Conservation (phyloP, 805 yeast genomes). For the Pichia deserticola region DNA sequence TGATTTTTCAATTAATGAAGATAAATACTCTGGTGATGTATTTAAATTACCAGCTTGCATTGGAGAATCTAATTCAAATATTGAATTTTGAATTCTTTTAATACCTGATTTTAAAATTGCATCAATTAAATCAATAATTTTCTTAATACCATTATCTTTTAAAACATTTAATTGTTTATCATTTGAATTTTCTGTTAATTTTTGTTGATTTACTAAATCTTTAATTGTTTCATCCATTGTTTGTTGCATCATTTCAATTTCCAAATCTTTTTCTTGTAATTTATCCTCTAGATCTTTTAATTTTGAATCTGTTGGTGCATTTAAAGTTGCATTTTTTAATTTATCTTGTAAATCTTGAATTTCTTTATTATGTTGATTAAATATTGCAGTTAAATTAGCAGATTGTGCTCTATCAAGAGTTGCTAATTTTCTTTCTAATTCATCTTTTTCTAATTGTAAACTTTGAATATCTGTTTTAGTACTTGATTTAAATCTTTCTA, state of each 20-base stretch:
- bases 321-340: slow-evolving; percentile 25
- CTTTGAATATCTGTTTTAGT: slow-evolving; percentile 59
- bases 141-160: slow-evolving; percentile 38
- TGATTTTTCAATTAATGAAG: slow-evolving; percentile 63
- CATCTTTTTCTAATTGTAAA: slow-evolving; percentile 57
- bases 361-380: slow-evolving; percentile 59
- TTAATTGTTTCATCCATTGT: slow-evolving; percentile 65
- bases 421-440: slow-evolving; percentile 48
- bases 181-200: slow-evolving; percentile 43
- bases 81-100: slow-evolving; percentile 63
- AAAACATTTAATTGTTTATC: slow-evolving; percentile 55
- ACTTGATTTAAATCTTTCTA: slow-evolving; percentile 61
- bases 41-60: slow-evolving; percentile 77
- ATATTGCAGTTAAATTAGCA: slow-evolving; percentile 50
- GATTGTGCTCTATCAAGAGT: slow-evolving; percentile 57
- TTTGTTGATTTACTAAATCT: slow-evolving; percentile 45
- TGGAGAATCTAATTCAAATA: slow-evolving; percentile 66
- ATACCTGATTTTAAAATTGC: slow-evolving; percentile 64
- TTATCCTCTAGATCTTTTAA: slow-evolving; percentile 33
- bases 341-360: slow-evolving; percentile 41
- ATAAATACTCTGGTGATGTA: slow-evolving; percentile 61
- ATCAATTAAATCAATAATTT: slow-evolving; percentile 52
- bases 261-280: slow-evolving; percentile 65
- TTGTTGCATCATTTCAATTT: slow-evolving; percentile 70
- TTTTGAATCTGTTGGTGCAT: slow-evolving; percentile 15